Evolutionary conservation across 257 asterid species (phyloP), one percentile per base, ranked within the genome.

Genomic region (Solanum tarapatanum): DNA sequence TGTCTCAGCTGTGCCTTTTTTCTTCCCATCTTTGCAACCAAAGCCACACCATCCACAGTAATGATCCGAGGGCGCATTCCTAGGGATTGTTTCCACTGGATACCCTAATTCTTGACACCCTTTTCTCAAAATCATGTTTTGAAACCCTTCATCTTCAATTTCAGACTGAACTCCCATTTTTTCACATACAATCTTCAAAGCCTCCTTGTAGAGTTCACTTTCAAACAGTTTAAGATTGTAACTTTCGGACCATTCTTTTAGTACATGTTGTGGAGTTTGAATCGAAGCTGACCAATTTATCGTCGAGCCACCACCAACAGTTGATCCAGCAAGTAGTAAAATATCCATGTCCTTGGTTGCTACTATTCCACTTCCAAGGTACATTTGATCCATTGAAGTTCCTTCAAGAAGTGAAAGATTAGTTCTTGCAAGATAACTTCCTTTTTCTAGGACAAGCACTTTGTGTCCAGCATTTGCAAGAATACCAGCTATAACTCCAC

Each of bases 401-500:
- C 99, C 97, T 90, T 96, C 99, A 19, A 93, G 91, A 82, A 94
- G 95, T 0, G 95, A 90, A 17, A 96, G 94, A 19, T 91, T 86
- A 43, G 13, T 88, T 84, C 94, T 91, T 11, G 96, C 91, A 3
- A 88, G 51, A 64, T 96, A 96, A 68, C 89, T 91, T 33, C 99
- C 99, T 87, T 94, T 95, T 88, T 96, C 99, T 5, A 96, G 73
- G 43, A 95, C 99, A 14, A 95, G 45, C 4, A 94, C 98, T 87
- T 94, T 94, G 92, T 94, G 91, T 11, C 97, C 98, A 5, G 98
- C 94, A 76, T 94, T 90, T 32, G 99, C 98, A 33, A 96, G 91
- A 74, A 94, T 92, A 8, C 99, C 99, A 0, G 99, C 98, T 60
- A 92, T 93, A 30, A 96, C 94, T 3, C 99, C 98, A 13, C 99